Percentiles rank a stretch among this genome's conserved stretches.
These are phyloP conservation scores for Hymenoscyphus repandus DNA, from an alignment of 2,329 filamentous ascomycete species.

Conservation along the genomic window DNA sequence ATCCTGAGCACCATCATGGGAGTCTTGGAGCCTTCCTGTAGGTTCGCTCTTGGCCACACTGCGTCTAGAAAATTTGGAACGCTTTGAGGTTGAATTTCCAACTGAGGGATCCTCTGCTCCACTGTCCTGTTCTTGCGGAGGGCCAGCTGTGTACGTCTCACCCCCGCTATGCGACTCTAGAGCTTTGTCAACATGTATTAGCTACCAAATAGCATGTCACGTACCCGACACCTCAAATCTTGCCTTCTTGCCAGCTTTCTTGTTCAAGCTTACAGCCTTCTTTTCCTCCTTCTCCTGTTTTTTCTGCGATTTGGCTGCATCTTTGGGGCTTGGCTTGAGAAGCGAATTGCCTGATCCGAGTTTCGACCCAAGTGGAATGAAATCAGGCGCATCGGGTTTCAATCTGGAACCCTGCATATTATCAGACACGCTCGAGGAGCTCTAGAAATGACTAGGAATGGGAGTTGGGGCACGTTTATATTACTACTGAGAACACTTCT, in stretches of 20 bases:
- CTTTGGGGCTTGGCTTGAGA: slow-evolving; percentile 13
- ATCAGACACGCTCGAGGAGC: not conserved
- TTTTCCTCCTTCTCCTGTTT: slow-evolving; percentile 19
- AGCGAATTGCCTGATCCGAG: slow-evolving; percentile 2
- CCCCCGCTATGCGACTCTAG: slow-evolving; percentile 6
- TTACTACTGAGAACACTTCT: too few species aligned
- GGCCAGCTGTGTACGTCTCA: slow-evolving; percentile 4
- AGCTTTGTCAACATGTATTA: not conserved
- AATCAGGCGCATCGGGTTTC: slow-evolving; percentile 38
- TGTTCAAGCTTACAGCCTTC: slow-evolving; percentile 18
- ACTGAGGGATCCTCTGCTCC: slow-evolving; percentile 8
- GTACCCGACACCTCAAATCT: slow-evolving; percentile 5
- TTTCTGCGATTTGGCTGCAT: slow-evolving; percentile 19
- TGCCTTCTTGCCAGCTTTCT: slow-evolving; percentile 19
- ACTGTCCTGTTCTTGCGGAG: slow-evolving; percentile 8
- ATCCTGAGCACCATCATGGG: slow-evolving; percentile 21
- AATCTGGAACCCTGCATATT: slow-evolving; percentile 24
- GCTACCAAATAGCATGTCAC: not conserved
- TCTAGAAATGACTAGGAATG: too few species aligned
- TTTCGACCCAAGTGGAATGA: slow-evolving; percentile 28
- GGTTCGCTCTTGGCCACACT: slow-evolving; percentile 18
- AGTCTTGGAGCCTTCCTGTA: slow-evolving; percentile 9
- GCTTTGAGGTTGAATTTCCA: slow-evolving; percentile 5
- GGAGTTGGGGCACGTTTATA: too few species aligned
- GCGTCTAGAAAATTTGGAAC: not conserved